phyloP scores from a whole-genome alignment of 306 rosid genomes.

The Rosa multiflora region DNA sequence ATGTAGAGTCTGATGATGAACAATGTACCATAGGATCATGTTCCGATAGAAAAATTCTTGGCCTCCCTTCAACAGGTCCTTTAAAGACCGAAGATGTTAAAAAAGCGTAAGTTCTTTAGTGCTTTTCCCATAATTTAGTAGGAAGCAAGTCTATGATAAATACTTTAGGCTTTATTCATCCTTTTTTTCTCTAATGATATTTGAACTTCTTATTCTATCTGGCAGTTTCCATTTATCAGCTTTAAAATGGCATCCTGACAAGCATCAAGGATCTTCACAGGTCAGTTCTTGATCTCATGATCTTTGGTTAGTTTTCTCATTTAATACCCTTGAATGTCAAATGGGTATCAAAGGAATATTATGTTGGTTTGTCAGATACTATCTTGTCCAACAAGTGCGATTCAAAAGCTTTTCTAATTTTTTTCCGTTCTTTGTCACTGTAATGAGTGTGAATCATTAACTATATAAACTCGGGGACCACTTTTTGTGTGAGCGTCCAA shows the following conservation, averaged over 20 bases:
- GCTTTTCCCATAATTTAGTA: background rate
- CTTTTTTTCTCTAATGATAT: background rate
- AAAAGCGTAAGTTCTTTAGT: slow-evolving; percentile 63
- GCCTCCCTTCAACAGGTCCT: slow-evolving; percentile 80
- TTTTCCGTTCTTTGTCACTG: background rate
- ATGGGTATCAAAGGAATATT: background rate
- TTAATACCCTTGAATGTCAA: background rate
- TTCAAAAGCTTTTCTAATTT: background rate
- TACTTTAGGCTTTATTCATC: background rate
- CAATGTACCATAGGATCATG: slow-evolving; percentile 45
- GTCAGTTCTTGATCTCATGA: slow-evolving; percentile 39
- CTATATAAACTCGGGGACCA: background rate
- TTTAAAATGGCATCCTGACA: slow-evolving; percentile 97
- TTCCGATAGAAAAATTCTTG: slow-evolving; percentile 69
- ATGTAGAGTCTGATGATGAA: slow-evolving; percentile 49
- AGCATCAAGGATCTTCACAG: slow-evolving; percentile 84
- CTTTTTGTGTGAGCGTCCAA: background rate
- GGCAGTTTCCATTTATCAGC: slow-evolving; percentile 81
- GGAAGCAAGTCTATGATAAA: background rate
- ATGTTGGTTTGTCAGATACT: background rate
- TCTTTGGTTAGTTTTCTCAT: slow-evolving; percentile 5
- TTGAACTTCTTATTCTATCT: background rate
- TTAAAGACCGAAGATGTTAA: slow-evolving; percentile 82
- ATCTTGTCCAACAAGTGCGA: background rate
- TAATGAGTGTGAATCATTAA: background rate